Base-by-base conservation (phyloP, 371 early-diverging fungal species). In the Mortierella sp. region DNA sequence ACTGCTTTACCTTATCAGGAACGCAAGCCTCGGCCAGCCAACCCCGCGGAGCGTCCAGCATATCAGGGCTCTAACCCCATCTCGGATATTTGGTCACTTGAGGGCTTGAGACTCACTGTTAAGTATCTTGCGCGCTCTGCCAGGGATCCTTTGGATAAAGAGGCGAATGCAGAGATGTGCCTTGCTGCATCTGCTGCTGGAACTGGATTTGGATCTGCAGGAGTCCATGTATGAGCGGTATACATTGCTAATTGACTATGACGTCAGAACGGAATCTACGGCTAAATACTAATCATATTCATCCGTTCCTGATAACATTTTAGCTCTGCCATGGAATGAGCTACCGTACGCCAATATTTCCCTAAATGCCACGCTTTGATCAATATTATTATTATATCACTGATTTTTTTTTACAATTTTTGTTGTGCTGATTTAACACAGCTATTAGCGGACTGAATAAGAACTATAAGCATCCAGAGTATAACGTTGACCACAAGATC, bases 21-120 rank as follows among this genome's bases (percentile, higher is more conserved):
- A 77, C 91, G 97, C 37, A 90, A 91, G 4, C 94, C 94, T 51
- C 90, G 95, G 23, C 97, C 97, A 9, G 64, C 75, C 37, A 94
- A 94, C 82, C 97, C 97, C 29, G 89, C 93, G 12, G 85, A 89
- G 51, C 90, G 97, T 63, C 97, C 97, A 19, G 95, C 96, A 19
- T 96, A 96, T 77, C 96, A 96, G 82, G 97, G 96, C 12, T 89
- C 95, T 43, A 96, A 96, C 83, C 96, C 96, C 10, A 95, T 96
- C 83, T 92, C 92, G 78, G 96, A 96, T 75, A 89, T 95, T 42
- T 96, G 97, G 97, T 94, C 95, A 0, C 72, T 93, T 45, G 90
- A 91, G 72, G 94, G 94, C n/a, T 84, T 96, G 64, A 86, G 86
- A 65, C 92, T 95, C 92, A 93, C 93, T 9, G 89, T 94, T 66